Percentiles rank a stretch among this genome's conserved stretches.
These are phyloP conservation scores for Globisporangium apiculatum DNA, from an alignment of 352 stramenopile genomes.

Conservation along the genomic window DNA sequence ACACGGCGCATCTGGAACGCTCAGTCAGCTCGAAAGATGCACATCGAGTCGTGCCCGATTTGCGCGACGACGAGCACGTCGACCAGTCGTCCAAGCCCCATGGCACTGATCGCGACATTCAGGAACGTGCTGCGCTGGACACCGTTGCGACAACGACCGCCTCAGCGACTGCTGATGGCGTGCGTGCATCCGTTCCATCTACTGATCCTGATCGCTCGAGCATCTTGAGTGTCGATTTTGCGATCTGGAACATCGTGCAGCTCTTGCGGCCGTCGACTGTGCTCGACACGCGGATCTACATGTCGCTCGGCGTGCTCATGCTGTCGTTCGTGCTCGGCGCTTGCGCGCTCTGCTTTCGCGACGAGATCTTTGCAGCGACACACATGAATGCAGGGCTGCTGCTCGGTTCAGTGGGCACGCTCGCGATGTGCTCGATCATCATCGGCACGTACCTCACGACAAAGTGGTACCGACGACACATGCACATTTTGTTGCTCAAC, in stretches of 20 bases:
- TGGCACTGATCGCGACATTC: background rate
- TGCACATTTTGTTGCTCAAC: slow-evolving; percentile 67
- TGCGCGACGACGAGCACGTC: background rate
- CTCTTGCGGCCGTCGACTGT: slow-evolving; percentile 16
- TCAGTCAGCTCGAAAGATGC: background rate
- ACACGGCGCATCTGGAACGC: too few species aligned
- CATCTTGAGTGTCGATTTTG: slow-evolving; percentile 15
- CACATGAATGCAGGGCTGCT: slow-evolving; percentile 57
- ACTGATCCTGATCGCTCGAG: slow-evolving; percentile 3
- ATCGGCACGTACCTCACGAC: slow-evolving; percentile 35
- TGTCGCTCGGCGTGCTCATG: slow-evolving; percentile 27
- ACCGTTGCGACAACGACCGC: slow-evolving; percentile 8
- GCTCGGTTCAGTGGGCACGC: slow-evolving; percentile 44
- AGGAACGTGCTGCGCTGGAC: background rate
- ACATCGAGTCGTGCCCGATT: background rate
- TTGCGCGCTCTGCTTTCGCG: slow-evolving; percentile 34
- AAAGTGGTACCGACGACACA: slow-evolving; percentile 60
- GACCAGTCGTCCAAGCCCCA: background rate
- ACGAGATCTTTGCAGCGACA: slow-evolving; percentile 32
- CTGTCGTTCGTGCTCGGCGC: slow-evolving; percentile 38
- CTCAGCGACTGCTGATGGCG: background rate
- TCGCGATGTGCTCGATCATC: slow-evolving; percentile 55
- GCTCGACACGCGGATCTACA: slow-evolving; percentile 32
- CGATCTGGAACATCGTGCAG: slow-evolving; percentile 17
- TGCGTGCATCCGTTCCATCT: too few species aligned